Conservation (phyloP, 176 grass and related monocot species). For the Luzula sylvatica region DNA sequence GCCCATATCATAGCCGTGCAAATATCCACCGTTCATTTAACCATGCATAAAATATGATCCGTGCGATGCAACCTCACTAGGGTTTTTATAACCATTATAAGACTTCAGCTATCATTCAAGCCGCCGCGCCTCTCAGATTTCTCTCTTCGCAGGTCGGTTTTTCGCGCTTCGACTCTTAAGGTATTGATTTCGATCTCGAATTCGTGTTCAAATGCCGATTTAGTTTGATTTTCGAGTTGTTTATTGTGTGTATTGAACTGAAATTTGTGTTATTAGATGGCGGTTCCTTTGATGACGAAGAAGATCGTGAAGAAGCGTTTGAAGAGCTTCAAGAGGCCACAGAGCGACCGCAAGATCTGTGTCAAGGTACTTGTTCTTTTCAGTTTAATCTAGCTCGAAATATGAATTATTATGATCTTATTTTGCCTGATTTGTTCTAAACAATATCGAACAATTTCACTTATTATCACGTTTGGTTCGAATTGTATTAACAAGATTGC, state of each 20-base stretch:
- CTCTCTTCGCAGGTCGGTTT: not conserved
- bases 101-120: not conserved
- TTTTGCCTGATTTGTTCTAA: no score
- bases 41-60: not conserved
- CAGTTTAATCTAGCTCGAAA: no score
- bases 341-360: slow-evolving; percentile 61
- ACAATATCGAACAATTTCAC: no score
- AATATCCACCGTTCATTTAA: slow-evolving; percentile 7
- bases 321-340: slow-evolving; percentile 72
- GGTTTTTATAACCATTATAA: slow-evolving; percentile 11
- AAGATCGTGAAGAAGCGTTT: slow-evolving; percentile 83
- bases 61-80: not conserved
- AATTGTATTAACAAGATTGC: no score
- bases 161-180: not conserved
- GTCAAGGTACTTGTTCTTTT: slow-evolving; percentile 32
- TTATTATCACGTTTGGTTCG: no score
- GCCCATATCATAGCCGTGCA: not conserved
- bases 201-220: not conserved
- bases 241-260: not conserved
- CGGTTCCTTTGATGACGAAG: slow-evolving; percentile 45
- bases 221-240: not conserved
- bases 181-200: not conserved
- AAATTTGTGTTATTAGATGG: slow-evolving; percentile 28
- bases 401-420: no score
- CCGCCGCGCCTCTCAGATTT: slow-evolving; percentile 8